Evolutionary conservation across 352 stramenopile genomes (phyloP).

Genomic region (Phytophthora pluvialis): DNA sequence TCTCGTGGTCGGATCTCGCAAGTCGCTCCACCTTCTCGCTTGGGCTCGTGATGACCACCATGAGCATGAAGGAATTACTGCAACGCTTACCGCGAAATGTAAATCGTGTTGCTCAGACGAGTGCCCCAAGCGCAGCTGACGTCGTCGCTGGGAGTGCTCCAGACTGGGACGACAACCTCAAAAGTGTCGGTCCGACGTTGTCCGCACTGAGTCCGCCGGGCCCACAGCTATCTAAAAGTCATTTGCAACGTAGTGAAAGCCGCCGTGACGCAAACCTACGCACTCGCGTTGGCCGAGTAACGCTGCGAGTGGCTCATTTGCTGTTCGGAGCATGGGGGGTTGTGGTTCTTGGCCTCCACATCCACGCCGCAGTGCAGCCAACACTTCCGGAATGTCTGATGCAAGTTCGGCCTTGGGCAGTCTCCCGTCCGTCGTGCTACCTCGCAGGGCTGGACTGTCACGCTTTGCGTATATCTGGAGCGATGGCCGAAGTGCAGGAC

Average conservation of each 20-base stretch:
- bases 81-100: constrained; percentile 4
- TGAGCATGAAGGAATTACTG: constrained; percentile 34
- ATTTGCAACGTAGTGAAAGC: neutral
- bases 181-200: neutral
- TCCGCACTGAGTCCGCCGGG: neutral
- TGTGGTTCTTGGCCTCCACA: constrained; percentile 30
- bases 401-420: constrained; percentile 41
- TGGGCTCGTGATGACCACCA: constrained; percentile 27
- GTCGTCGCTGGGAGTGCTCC: neutral
- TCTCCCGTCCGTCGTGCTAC: constrained; percentile 34
- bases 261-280: constrained; percentile 1
- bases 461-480: constrained; percentile 11
- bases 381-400: constrained; percentile 27
- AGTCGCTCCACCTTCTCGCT: constrained; percentile 30
- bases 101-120: constrained; percentile 6
- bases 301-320: constrained; percentile 12
- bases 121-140: constrained; percentile 3
- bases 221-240: neutral
- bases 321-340: constrained; percentile 20
- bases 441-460: constrained; percentile 40
- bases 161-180: neutral
- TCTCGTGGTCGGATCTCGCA: constrained; percentile 33
- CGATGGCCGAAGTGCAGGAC: constrained; percentile 7
- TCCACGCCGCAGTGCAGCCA: constrained; percentile 20
- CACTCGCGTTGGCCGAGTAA: neutral